Evolutionary conservation across 2,329 filamentous ascomycete species (phyloP), one percentile per base, ranked within the genome.

Genomic region (Phaeosphaeria sp.): DNA sequence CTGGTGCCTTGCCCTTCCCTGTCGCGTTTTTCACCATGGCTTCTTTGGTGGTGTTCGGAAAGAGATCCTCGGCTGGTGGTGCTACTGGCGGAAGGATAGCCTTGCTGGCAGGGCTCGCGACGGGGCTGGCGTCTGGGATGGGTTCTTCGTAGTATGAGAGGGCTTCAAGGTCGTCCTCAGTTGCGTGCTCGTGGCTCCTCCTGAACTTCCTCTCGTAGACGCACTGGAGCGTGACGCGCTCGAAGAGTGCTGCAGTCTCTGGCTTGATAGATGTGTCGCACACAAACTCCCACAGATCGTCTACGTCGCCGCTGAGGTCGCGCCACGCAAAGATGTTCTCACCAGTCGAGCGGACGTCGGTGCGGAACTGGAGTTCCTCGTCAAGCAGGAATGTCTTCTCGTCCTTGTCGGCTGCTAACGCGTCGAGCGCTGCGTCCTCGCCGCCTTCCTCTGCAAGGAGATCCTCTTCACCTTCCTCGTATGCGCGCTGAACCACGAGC

Each of bases 301-400:
- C 94, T 30, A 87, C 85, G 82, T 99, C 95, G 55, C 95, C 95
- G 69, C 93, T 97, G 59, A 98, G 81, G 74, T 99, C 95, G 66
- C 90, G 89, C 95, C 95, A 99, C 58, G 94, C 94, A 63, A 99
- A 85, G 9, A 98, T 89, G 72, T 90, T 92, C 68, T 96, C 91
- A 21, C 90, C 91, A 39, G 87, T 88, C 62, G 92, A 88, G 63
- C 93, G 86, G 62, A 90, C 86, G 75, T 96, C 92, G 44, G 92
- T 90, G 56, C 94, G 89, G 72, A 99, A 92, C 73, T 92, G 92
- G 39, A 99, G 84, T 53, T 88, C 87, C 77, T 97, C 90, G 85
- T 98, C 94, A n/a, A 99, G 88, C 48, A 98, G 80, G 75, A 98
- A 99, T 0, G 90, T 94, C 82, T 97, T 97, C 80, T 99, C 95